These are phyloP conservation scores for Gillenia trifoliata DNA, from an alignment of 306 rosid genomes.

Conservation along the genomic window DNA sequence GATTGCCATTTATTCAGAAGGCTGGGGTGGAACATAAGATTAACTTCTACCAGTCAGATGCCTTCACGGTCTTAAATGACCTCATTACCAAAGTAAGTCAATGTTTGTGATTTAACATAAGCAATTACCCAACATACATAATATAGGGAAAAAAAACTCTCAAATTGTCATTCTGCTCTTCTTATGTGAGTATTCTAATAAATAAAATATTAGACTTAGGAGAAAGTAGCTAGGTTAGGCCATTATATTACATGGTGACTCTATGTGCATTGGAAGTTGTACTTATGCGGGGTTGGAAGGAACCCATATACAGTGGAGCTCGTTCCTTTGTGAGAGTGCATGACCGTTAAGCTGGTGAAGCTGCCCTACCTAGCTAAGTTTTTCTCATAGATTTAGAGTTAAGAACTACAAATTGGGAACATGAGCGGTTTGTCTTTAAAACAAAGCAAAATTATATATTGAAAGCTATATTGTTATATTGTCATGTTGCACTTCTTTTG, in stretches of 20 bases:
- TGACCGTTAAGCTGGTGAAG: too few relatives aligned
- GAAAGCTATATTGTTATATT: neutral
- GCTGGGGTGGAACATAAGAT: slow-evolving; percentile 61
- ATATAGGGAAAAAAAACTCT: too few relatives aligned
- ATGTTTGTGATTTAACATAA: neutral
- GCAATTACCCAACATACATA: too few relatives aligned
- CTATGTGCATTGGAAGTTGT: neutral
- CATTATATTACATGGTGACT: too few relatives aligned
- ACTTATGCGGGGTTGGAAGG: neutral
- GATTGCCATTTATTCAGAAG: slow-evolving; percentile 44
- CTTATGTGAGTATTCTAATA: too few relatives aligned
- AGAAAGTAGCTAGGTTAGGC: too few relatives aligned
- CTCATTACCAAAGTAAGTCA: slow-evolving; percentile 37
- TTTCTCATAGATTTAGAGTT: too few relatives aligned
- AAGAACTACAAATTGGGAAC: too few relatives aligned
- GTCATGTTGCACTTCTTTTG: neutral
- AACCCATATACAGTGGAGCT: neutral
- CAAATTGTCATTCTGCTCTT: too few relatives aligned
- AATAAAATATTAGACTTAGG: too few relatives aligned
- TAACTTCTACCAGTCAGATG: slow-evolving; percentile 38
- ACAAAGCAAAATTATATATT: too few relatives aligned
- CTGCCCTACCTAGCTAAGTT: too few relatives aligned
- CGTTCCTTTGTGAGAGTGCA: neutral
- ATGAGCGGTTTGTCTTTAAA: neutral
- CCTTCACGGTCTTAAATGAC: slow-evolving; percentile 27